phyloP scores from a whole-genome alignment of 2,329 filamentous ascomycete species.

The Nothopassalora personata region DNA sequence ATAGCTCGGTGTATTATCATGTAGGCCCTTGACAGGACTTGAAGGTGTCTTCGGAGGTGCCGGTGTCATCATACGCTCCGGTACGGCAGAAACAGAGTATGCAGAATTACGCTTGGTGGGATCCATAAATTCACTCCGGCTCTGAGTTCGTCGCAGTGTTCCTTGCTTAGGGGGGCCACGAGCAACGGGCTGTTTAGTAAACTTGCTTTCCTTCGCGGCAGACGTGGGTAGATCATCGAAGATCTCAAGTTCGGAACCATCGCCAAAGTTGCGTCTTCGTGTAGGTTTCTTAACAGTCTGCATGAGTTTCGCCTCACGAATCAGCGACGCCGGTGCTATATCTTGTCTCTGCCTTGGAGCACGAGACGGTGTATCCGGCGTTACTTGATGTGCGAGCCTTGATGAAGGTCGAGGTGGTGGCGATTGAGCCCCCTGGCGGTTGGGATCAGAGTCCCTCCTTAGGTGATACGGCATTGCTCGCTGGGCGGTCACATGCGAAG shows the following conservation, averaged over 20 bases:
- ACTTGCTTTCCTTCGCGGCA: slow-evolving; percentile 72
- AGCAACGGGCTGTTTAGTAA: slow-evolving; percentile 69
- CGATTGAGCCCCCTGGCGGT: slow-evolving; percentile 37
- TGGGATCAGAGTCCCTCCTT: slow-evolving; percentile 74
- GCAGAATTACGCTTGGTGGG: slow-evolving; percentile 22
- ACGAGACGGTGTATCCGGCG: slow-evolving; percentile 48
- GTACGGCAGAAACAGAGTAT: slow-evolving; percentile 24
- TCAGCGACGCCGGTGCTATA: slow-evolving; percentile 46
- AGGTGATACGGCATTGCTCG: slow-evolving; percentile 57
- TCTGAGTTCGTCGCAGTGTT: slow-evolving; percentile 25
- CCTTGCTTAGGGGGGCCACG: slow-evolving; percentile 57
- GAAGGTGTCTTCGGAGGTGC: slow-evolving; percentile 49
- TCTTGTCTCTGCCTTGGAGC: slow-evolving; percentile 33
- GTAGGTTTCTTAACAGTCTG: slow-evolving; percentile 70
- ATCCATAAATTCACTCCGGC: slow-evolving; percentile 28
- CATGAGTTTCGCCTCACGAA: slow-evolving; percentile 53
- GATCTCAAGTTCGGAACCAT: slow-evolving; percentile 83
- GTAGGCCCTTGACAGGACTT: slow-evolving; percentile 43
- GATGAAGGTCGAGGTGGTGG: slow-evolving; percentile 44
- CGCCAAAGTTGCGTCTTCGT: slow-evolving; percentile 70
- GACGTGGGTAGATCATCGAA: slow-evolving; percentile 96
- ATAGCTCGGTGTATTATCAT: slow-evolving; percentile 53
- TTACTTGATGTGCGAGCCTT: slow-evolving; percentile 44
- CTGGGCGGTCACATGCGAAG: slow-evolving; percentile 73
- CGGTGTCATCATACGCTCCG: slow-evolving; percentile 45